Base-by-base conservation (phyloP, 2,329 filamentous ascomycete species). In the Fusarium fujikuroi region DNA sequence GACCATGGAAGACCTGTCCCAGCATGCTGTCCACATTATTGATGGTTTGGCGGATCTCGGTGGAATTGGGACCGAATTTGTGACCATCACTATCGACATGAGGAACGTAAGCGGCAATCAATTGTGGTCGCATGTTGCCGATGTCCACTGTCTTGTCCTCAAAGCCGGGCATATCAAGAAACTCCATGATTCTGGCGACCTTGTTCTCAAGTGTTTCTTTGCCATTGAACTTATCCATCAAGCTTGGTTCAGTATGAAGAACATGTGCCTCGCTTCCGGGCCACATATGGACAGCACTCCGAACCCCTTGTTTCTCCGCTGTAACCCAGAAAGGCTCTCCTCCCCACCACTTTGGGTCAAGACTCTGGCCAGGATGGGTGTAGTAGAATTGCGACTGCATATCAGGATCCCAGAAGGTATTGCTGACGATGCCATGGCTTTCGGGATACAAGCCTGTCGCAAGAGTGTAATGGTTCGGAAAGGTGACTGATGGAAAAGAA, bases 201-300 rank as follows among this genome's bases (percentile, higher is more conserved):
- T 99, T 99, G 40, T 87, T 89, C 0, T 89, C 81, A 4, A 99
- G 87, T 37, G 85, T 80, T 83, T 98, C 95, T 1, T 92, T 88
- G 14, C 90, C 91, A 75, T 97, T 95, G 84, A 89, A 99, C 76
- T 91, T 92, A 83, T 98, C 96, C 54, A 98, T 81, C 77, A 94
- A 94, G 15, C 90, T 91, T 5, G 95, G 94, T 71, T 95, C 91
- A 23, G 91, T 85, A n/a, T 87, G 86, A 18, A 90, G 87, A 69
- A 97, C 92, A 80, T 94, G 92, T 10, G 95, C 95, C 83, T 99
- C 96, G 47, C 93, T 97, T 5, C 96, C 96, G 3, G 96, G 96
- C 96, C 96, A 99, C 96, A 99, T 99, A 81, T 99, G 96, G 32
- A 99, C 91, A 2, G 94, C 96, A 36, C 92, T 91, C 63, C 90